phyloP scores from a whole-genome alignment of 1,284 basidiomycete genomes.

The Erythrobasidium hasegawianum region DNA sequence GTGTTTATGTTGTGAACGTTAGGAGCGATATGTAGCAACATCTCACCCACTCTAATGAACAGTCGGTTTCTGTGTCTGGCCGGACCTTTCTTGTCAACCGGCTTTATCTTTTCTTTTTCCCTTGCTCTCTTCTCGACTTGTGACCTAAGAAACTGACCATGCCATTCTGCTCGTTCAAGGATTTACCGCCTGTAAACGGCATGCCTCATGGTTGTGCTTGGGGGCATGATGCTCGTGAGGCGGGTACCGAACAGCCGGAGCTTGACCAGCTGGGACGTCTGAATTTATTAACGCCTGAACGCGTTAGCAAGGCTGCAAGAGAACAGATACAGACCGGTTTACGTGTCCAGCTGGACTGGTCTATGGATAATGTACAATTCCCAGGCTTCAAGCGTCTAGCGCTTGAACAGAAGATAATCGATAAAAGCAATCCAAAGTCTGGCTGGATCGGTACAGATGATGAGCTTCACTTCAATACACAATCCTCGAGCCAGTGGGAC shows the following conservation, averaged over 20 bases:
- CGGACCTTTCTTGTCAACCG: no score
- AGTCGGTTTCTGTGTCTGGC: no score
- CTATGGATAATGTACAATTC: slow-evolving; percentile 30
- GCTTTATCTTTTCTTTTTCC: no score
- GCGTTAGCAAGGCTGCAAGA: slow-evolving; percentile 18
- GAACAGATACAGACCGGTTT: slow-evolving; percentile 32
- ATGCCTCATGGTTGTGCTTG: slow-evolving; percentile 34
- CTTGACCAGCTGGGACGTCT: slow-evolving; percentile 7
- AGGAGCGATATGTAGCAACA: no score
- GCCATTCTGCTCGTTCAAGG: slow-evolving; percentile 27
- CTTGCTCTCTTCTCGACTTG: no score
- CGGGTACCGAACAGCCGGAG: not conserved
- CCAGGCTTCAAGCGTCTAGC: slow-evolving; percentile 30
- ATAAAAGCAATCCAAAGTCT: slow-evolving; percentile 15
- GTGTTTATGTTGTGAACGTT: no score
- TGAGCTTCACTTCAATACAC: slow-evolving; percentile 30
- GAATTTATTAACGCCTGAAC: slow-evolving; percentile 32
- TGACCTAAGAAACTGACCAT: no score
- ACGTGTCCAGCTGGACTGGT: slow-evolving; percentile 34
- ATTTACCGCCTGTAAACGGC: slow-evolving; percentile 23
- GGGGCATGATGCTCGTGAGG: slow-evolving; percentile 22
- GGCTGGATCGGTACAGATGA: slow-evolving; percentile 34
- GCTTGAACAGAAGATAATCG: slow-evolving; percentile 33
- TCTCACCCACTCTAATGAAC: no score
- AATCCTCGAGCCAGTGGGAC: slow-evolving; percentile 33